Evolutionary conservation across 306 rosid species (phyloP).

Genomic region (Vicia faba): DNA sequence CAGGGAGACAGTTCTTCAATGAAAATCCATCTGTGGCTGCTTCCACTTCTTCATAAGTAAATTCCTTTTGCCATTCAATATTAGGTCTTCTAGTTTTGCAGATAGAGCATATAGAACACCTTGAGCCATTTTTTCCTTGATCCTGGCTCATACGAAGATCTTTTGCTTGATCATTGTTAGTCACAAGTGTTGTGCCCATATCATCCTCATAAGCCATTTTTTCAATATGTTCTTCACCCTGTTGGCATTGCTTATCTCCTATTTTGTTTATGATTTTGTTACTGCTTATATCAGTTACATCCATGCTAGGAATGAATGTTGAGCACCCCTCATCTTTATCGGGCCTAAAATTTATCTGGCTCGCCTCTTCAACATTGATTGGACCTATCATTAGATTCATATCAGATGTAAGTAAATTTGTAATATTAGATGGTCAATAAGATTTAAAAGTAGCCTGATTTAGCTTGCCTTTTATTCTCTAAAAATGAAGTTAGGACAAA

Average conservation of each 20-base stretch:
- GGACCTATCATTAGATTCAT: conserved; percentile 34
- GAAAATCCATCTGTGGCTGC: conserved; percentile 69
- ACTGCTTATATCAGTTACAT: conserved; percentile 16
- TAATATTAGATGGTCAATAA: conserved; percentile 22
- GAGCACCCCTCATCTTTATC: conserved; percentile 31
- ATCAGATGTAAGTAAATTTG: conserved; percentile 5
- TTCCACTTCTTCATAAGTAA: conserved; percentile 58
- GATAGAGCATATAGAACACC: conserved; percentile 46
- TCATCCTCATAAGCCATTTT: conserved; percentile 36
- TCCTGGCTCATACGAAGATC: background rate
- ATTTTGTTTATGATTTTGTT: conserved; percentile 28
- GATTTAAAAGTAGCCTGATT: background rate
- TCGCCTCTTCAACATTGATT: conserved; percentile 24
- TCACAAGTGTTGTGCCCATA: background rate
- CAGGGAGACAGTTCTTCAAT: conserved; percentile 53
- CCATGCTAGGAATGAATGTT: background rate
- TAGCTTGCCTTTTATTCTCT: no score
- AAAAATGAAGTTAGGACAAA: background rate
- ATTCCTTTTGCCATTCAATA: conserved; percentile 54
- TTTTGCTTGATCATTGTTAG: conserved; percentile 24
- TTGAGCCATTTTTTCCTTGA: conserved; percentile 25
- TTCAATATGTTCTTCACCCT: conserved; percentile 29
- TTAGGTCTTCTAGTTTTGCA: conserved; percentile 59
- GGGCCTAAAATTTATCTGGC: background rate
- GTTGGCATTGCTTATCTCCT: conserved; percentile 7